A percentile compares a stretch with the other conserved stretches of the same genome.
Evolutionary conservation across 805 yeast species (phyloP).

Genomic region (Candida andamanensis): DNA sequence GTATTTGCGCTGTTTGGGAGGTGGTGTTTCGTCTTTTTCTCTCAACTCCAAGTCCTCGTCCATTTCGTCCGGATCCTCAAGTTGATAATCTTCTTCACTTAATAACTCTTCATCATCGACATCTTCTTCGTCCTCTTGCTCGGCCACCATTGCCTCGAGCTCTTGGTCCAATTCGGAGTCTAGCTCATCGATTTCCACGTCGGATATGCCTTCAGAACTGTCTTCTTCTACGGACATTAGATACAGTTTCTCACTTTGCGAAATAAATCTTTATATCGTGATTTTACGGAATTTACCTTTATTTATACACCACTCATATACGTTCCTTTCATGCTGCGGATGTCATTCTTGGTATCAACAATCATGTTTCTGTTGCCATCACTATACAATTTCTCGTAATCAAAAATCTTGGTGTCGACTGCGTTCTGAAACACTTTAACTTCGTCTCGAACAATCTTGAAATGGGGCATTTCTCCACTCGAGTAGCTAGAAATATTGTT

Average conservation of each 20-base stretch:
- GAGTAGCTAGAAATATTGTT: slow-evolving; percentile 22
- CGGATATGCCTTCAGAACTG: slow-evolving; percentile 8
- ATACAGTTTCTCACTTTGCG: neutral
- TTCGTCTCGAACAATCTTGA: slow-evolving; percentile 20
- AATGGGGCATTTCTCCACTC: slow-evolving; percentile 28
- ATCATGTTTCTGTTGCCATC: slow-evolving; percentile 24
- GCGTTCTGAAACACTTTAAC: slow-evolving; percentile 33
- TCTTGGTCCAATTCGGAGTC: slow-evolving; percentile 16
- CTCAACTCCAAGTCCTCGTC: slow-evolving; percentile 32
- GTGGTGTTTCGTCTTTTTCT: slow-evolving; percentile 17
- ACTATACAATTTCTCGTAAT: slow-evolving; percentile 24
- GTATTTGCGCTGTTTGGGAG: slow-evolving; percentile 7
- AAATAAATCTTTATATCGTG: no score
- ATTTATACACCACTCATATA: slow-evolving; percentile 43
- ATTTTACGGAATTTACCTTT: no score
- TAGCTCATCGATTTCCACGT: slow-evolving; percentile 20
- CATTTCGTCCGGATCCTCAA: slow-evolving; percentile 33
- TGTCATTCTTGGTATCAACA: slow-evolving; percentile 30
- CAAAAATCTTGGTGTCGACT: slow-evolving; percentile 31
- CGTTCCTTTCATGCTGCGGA: slow-evolving; percentile 40
- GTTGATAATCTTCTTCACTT: slow-evolving; percentile 24
- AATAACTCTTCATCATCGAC: no score
- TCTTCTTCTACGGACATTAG: slow-evolving; percentile 5
- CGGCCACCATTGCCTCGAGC: slow-evolving; percentile 11
- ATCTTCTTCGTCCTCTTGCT: slow-evolving; percentile 13